A percentile compares a stretch with the other conserved stretches of the same genome.
Conservation (phyloP, 2,329 filamentous ascomycete species). For the Hymenoscyphus occultus region DNA sequence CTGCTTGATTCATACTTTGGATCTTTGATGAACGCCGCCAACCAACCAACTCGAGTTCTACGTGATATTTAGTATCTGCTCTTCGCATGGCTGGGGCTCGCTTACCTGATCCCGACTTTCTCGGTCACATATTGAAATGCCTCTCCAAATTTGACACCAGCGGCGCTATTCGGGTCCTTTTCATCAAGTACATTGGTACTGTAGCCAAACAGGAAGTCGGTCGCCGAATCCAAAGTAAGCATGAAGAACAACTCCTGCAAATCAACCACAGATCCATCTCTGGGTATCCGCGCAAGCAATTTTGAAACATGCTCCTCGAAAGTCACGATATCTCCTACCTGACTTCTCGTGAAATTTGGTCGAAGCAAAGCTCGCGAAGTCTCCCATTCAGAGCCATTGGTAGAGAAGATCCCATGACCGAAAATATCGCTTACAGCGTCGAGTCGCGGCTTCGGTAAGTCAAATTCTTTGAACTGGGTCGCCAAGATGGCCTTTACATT, state of each 20-base stretch:
- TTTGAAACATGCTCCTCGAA: slow-evolving; percentile 67
- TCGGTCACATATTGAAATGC: slow-evolving; percentile 38
- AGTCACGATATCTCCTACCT: slow-evolving; percentile 62
- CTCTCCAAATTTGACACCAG: slow-evolving; percentile 35
- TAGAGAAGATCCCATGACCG: slow-evolving; percentile 53
- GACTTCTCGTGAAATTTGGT: slow-evolving; percentile 52
- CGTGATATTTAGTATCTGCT: neutral
- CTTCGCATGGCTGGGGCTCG: neutral
- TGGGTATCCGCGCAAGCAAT: slow-evolving; percentile 54
- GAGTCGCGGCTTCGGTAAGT: slow-evolving; percentile 45
- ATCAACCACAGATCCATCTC: slow-evolving; percentile 53
- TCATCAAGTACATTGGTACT: slow-evolving; percentile 45
- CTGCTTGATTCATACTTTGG: slow-evolving; percentile 29
- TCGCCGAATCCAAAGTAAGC: slow-evolving; percentile 41
- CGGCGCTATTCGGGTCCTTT: slow-evolving; percentile 10
- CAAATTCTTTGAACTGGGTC: slow-evolving; percentile 54
- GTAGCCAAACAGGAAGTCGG: slow-evolving; percentile 62
- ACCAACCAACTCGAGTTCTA: slow-evolving; percentile 29
- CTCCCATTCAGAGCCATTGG: slow-evolving; percentile 51
- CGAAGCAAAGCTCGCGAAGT: slow-evolving; percentile 44
- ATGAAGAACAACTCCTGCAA: slow-evolving; percentile 60
- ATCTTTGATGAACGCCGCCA: slow-evolving; percentile 27
- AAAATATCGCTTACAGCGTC: slow-evolving; percentile 46
- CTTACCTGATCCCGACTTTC: slow-evolving; percentile 26
- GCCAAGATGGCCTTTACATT: slow-evolving; percentile 58